Percentiles rank a stretch among this genome's conserved stretches.
Conservation (phyloP, 1,284 basidiomycete genomes). For the Butyriboletus appendiculatus region DNA sequence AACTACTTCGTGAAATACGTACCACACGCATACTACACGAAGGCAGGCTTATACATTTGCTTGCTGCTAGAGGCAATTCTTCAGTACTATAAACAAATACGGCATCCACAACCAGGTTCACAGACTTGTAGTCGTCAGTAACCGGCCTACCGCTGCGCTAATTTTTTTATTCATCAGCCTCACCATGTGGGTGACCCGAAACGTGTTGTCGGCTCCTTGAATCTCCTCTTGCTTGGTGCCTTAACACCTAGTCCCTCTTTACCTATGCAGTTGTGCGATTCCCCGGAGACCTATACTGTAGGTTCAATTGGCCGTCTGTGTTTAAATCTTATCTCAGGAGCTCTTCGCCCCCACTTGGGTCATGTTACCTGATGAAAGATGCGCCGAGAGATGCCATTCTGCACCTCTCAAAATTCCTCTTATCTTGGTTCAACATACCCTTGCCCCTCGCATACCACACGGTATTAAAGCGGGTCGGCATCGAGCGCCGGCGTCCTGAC, state of each 20-base stretch:
- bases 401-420: too few species aligned
- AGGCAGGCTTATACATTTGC: neutral
- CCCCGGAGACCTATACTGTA: neutral
- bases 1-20: too few species aligned
- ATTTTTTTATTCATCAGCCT: slow-evolving; percentile 8
- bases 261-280: slow-evolving; percentile 1
- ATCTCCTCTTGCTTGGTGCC: neutral
- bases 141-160: neutral
- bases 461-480: too few species aligned
- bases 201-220: neutral
- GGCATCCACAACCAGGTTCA: neutral
- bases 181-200: neutral
- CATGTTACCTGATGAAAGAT: too few species aligned
- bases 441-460: too few species aligned
- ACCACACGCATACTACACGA: too few species aligned
- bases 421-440: slow-evolving; percentile 11
- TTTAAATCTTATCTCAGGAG: too few species aligned
- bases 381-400: too few species aligned
- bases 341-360: too few species aligned
- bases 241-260: neutral
- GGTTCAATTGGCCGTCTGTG: neutral
- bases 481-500: slow-evolving; percentile 32
- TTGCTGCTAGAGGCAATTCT: slow-evolving; percentile 4
- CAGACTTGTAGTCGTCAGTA: neutral
- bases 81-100: slow-evolving; percentile 6